Evolutionary conservation across 208 protist species (phyloP).

Genomic region (Herpetomonas tarakana): DNA sequence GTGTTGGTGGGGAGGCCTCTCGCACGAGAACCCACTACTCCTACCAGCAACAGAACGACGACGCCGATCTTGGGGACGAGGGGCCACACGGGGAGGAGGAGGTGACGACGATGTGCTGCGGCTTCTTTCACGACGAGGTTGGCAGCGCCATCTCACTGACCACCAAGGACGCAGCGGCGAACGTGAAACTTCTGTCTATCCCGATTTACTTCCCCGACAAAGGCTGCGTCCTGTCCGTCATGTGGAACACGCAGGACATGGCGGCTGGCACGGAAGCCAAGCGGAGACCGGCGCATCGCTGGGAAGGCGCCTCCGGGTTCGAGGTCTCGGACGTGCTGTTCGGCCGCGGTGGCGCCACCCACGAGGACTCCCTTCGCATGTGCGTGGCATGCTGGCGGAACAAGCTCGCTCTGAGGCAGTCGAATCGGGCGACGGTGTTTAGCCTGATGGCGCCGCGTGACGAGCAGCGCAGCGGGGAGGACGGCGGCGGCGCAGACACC

Average conservation of each 20-base stretch:
- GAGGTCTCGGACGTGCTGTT: constrained; percentile 30
- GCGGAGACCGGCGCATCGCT: constrained; percentile 16
- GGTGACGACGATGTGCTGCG: constrained; percentile 19
- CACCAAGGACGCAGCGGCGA: constrained; percentile 19
- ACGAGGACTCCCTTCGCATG: constrained; percentile 13
- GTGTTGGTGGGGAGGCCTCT: too few relatives aligned
- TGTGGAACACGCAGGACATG: constrained; percentile 47
- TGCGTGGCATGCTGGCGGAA: constrained; percentile 14
- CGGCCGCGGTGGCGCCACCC: constrained; percentile 12
- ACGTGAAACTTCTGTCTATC: constrained; percentile 41
- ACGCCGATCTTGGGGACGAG: constrained; percentile 4
- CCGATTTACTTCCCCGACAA: constrained; percentile 44
- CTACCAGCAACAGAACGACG: too few relatives aligned
- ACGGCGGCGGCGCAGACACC: not conserved
- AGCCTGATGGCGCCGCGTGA: not conserved
- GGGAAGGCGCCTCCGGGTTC: constrained; percentile 18
- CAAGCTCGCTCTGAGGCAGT: constrained; percentile 6
- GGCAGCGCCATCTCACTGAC: constrained; percentile 37
- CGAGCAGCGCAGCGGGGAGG: not conserved
- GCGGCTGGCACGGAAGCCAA: constrained; percentile 26
- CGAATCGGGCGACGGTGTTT: constrained; percentile 15
- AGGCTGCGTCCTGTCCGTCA: constrained; percentile 38
- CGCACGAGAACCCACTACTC: too few relatives aligned
- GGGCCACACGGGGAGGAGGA: constrained; percentile 6
- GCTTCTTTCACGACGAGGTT: constrained; percentile 52